Evolutionary conservation across 495 filamentous ascomycete genomes (phyloP).

Genomic region (Neurospora africana): DNA sequence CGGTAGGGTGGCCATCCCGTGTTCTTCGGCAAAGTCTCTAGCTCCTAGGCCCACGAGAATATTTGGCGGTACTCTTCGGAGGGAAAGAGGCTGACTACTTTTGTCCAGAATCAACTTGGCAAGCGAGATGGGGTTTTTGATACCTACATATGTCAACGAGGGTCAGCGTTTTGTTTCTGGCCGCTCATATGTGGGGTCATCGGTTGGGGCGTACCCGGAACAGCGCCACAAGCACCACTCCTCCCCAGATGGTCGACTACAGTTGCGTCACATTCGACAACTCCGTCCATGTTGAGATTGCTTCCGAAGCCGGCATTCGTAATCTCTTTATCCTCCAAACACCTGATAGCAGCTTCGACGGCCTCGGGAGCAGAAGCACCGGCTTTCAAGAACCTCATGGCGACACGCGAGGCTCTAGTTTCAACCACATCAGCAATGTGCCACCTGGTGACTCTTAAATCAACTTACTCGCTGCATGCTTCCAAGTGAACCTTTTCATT

Average conservation of each 20-base stretch:
- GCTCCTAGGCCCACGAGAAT: slow-evolving; percentile 80
- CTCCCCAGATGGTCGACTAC: slow-evolving; percentile 83
- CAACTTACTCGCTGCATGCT: slow-evolving; percentile 75
- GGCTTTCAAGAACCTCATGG: slow-evolving; percentile 65
- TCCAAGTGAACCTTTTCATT: slow-evolving; percentile 77
- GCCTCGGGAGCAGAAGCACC: slow-evolving; percentile 79
- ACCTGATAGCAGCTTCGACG: slow-evolving; percentile 80
- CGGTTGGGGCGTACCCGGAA: slow-evolving; percentile 49
- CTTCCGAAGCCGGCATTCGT: slow-evolving; percentile 95
- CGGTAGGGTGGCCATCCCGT: slow-evolving; percentile 56
- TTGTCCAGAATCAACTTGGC: slow-evolving; percentile 73
- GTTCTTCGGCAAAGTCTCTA: slow-evolving; percentile 68
- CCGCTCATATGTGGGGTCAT: background rate
- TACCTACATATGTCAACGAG: slow-evolving; percentile 40
- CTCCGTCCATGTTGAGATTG: slow-evolving; percentile 82
- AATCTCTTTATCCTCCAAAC: slow-evolving; percentile 85
- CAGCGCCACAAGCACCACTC: slow-evolving; percentile 87
- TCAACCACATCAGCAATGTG: background rate
- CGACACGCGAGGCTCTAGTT: slow-evolving; percentile 63
- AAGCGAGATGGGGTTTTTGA: slow-evolving; percentile 84
- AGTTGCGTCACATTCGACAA: slow-evolving; percentile 88
- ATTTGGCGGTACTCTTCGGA: slow-evolving; percentile 85
- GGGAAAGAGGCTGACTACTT: slow-evolving; percentile 58
- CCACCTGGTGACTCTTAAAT: background rate
- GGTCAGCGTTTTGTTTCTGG: background rate